A percentile compares a stretch with the other conserved stretches of the same genome.
These are phyloP conservation scores for Alternaria tenuissima DNA, from an alignment of 2,329 filamentous ascomycete species.

Conservation along the genomic window DNA sequence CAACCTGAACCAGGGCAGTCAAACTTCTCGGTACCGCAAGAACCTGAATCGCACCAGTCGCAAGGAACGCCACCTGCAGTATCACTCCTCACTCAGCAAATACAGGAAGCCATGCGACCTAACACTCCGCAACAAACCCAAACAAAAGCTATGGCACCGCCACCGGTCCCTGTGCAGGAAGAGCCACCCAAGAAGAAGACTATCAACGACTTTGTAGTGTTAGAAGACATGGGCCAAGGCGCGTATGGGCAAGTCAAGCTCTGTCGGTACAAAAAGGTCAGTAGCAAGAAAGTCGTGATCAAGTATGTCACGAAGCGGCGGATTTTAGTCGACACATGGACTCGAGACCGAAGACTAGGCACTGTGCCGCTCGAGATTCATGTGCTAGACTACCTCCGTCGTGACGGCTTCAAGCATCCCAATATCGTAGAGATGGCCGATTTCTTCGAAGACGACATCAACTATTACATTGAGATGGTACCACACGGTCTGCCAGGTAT, in stretches of 20 bases:
- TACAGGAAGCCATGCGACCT: constrained; percentile 59
- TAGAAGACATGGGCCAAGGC: constrained; percentile 98
- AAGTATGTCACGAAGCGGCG: constrained; percentile 98
- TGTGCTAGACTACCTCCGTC: constrained; percentile 89
- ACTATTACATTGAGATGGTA: constrained; percentile 99
- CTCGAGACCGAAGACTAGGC: constrained; percentile 86
- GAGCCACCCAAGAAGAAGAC: constrained; percentile 70
- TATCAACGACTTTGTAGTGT: constrained; percentile 87
- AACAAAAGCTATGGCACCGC: constrained; percentile 24
- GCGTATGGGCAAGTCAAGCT: constrained; percentile 98
- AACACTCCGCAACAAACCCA: constrained; percentile 53
- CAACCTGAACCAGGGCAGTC: constrained; percentile 82
- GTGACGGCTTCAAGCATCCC: constrained; percentile 70
- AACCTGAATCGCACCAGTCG: constrained; percentile 45
- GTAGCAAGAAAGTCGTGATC: constrained; percentile 83
- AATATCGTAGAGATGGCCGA: constrained; percentile 75
- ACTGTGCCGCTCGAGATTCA: constrained; percentile 98
- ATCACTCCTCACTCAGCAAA: constrained; percentile 61
- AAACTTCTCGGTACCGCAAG: constrained; percentile 48
- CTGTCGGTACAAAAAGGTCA: constrained; percentile 80
- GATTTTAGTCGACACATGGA: constrained; percentile 98
- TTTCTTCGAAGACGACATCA: constrained; percentile 79
- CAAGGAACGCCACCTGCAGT: constrained; percentile 50
- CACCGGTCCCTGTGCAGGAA: constrained; percentile 24
- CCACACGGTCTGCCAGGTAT: constrained; percentile 95